These are phyloP conservation scores for Trametes villosa DNA, from an alignment of 768 basidiomycete species.

Conservation along the genomic window DNA sequence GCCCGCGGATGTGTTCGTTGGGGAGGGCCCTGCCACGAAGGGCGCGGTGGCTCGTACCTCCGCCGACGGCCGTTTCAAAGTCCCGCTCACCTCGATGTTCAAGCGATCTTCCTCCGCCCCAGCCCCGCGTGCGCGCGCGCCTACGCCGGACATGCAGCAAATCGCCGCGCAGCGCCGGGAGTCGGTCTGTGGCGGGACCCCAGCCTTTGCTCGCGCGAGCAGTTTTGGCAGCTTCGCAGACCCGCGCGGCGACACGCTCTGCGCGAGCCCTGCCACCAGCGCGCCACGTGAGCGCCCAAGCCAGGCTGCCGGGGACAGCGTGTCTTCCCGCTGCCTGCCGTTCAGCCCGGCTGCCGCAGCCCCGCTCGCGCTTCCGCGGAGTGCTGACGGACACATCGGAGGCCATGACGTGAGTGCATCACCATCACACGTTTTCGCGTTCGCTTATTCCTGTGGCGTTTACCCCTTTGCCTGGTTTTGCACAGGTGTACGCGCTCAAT, in stretches of 20 bases:
- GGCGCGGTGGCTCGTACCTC: conserved; percentile 7
- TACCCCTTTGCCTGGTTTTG: not conserved
- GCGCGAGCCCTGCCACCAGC: not conserved
- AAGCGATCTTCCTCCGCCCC: conserved; percentile 66
- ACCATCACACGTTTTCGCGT: conserved; percentile 6
- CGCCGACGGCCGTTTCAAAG: conserved; percentile 40
- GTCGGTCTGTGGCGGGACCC: conserved; percentile 15
- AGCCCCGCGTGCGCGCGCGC: conserved; percentile 34
- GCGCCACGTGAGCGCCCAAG: conserved; percentile 1
- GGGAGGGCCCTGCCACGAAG: conserved; percentile 5
- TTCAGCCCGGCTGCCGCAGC: conserved; percentile 3
- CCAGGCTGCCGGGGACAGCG: conserved; percentile 1
- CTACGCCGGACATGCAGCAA: conserved; percentile 10
- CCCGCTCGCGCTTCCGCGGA: conserved; percentile 11
- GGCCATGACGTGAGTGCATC: conserved; percentile 21
- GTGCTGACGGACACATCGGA: conserved; percentile 4
- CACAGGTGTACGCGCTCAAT: conserved; percentile 9
- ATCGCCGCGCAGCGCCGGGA: conserved; percentile 16
- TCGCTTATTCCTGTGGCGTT: conserved; percentile 17
- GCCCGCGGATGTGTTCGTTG: not conserved
- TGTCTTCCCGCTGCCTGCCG: conserved; percentile 5
- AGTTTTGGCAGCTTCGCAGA: conserved; percentile 9
- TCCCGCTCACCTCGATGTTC: conserved; percentile 67
- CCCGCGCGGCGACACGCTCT: conserved; percentile 1
- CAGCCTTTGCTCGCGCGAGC: conserved; percentile 16